These are phyloP conservation scores for Sphagnum contortum DNA, from an alignment of 225 moss, liverwort and hornwort genomes.

Conservation along the genomic window DNA sequence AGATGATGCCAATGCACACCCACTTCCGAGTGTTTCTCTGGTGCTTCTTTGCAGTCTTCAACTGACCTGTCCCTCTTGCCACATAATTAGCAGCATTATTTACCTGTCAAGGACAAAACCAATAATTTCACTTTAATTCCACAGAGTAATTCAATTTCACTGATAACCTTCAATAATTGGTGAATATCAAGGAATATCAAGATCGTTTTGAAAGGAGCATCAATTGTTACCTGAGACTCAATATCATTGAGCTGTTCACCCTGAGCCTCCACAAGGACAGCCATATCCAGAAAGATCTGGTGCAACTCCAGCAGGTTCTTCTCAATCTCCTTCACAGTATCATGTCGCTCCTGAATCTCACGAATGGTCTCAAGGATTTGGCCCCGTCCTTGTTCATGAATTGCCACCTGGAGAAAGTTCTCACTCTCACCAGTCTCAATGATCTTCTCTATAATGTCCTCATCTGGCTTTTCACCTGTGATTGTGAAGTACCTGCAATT, in stretches of 20 bases:
- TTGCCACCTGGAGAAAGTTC: constrained; percentile 8
- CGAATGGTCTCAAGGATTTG: constrained; percentile 6
- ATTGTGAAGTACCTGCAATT: constrained; percentile 8
- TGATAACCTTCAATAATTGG: neutral
- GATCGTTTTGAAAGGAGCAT: neutral
- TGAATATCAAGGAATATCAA: neutral
- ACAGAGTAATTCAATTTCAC: too few relatives aligned
- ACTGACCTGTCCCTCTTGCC: constrained; percentile 5
- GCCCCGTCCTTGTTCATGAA: constrained; percentile 12
- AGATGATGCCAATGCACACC: constrained; percentile 14
- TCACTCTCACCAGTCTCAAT: constrained; percentile 22
- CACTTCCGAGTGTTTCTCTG: constrained; percentile 19
- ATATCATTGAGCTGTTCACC: constrained; percentile 9
- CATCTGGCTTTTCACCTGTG: constrained; percentile 19
- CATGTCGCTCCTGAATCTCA: constrained; percentile 12
- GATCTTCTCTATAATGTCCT: constrained; percentile 12
- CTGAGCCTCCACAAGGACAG: constrained; percentile 12
- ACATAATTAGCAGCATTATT: constrained; percentile 7
- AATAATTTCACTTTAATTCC: neutral
- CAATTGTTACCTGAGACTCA: constrained; percentile 4
- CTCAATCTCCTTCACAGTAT: constrained; percentile 13
- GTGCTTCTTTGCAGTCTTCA: constrained; percentile 7
- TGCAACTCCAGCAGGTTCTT: constrained; percentile 8
- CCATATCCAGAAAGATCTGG: constrained; percentile 14
- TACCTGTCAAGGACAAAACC: constrained; percentile 1